These are phyloP conservation scores for Suillus lakei DNA, from an alignment of 768 basidiomycete species.

Conservation along the genomic window DNA sequence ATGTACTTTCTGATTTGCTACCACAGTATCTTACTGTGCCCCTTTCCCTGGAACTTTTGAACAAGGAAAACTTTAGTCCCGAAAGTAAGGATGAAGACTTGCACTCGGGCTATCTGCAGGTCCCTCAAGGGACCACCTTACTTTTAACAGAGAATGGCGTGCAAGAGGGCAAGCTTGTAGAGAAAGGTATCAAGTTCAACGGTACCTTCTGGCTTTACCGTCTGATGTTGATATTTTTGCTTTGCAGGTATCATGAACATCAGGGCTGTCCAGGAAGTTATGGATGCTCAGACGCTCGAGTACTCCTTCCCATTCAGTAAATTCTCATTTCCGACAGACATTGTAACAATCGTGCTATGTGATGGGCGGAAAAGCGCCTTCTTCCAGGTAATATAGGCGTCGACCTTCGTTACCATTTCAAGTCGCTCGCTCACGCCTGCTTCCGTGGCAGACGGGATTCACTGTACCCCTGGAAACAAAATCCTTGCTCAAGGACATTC, in stretches of 20 bases:
- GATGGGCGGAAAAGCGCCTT: conserved; percentile 74
- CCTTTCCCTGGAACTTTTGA: conserved; percentile 66
- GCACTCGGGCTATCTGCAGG: conserved; percentile 74
- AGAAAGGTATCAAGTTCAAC: conserved; percentile 40
- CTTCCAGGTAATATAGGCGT: conserved; percentile 54
- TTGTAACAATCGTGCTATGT: conserved; percentile 64
- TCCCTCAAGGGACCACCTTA: conserved; percentile 62
- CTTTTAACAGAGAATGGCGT: conserved; percentile 71
- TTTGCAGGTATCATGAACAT: conserved; percentile 65
- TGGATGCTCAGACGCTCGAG: conserved; percentile 66
- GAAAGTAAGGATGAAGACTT: conserved; percentile 75
- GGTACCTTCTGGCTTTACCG: not conserved
- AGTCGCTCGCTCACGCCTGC: not conserved
- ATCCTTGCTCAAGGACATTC: conserved; percentile 22
- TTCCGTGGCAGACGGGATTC: conserved; percentile 56
- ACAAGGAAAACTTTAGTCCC: conserved; percentile 61
- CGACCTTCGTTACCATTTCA: not conserved
- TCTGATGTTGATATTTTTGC: not conserved
- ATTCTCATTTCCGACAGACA: conserved; percentile 75
- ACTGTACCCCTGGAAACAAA: conserved; percentile 51
- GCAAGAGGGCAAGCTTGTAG: conserved; percentile 67
- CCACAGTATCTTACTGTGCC: conserved; percentile 60
- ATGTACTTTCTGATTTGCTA: conserved; percentile 61
- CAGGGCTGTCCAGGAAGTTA: conserved; percentile 63
- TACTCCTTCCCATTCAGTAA: conserved; percentile 80